These are phyloP conservation scores for Phytopythium boreale DNA, from an alignment of 352 stramenopile genomes.

Conservation along the genomic window DNA sequence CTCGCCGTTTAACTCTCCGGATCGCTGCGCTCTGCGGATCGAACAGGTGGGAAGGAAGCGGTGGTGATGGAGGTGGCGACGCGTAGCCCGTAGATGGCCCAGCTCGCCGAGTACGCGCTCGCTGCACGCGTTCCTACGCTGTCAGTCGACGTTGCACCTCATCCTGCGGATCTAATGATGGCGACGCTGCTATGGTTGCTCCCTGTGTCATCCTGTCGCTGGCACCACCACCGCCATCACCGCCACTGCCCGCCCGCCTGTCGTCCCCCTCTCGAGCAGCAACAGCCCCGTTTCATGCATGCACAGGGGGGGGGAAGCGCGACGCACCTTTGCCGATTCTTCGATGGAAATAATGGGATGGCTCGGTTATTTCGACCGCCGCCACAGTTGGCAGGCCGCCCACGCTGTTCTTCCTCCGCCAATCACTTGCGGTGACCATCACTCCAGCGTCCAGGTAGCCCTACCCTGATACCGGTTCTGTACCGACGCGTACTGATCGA, in stretches of 20 bases:
- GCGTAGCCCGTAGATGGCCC: not conserved
- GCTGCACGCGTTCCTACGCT: not conserved
- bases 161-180: not conserved
- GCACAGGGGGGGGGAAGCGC: conserved; percentile 1
- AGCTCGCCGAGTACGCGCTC: not conserved
- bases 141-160: not conserved
- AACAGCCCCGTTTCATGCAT: not conserved
- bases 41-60: too few species aligned
- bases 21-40: not conserved
- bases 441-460: conserved; percentile 20
- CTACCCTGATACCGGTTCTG: not conserved
- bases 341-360: conserved; percentile 88
- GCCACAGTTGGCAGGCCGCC: conserved; percentile 12
- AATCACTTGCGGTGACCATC: conserved; percentile 67
- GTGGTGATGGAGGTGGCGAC: not conserved
- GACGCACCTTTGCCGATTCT: conserved; percentile 66
- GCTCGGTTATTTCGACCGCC: conserved; percentile 14
- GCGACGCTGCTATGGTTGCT: not conserved
- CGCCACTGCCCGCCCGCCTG: not conserved
- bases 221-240: not conserved
- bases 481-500: not conserved
- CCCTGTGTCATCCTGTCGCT: not conserved
- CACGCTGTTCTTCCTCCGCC: conserved; percentile 51
- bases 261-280: not conserved
- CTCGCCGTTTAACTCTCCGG: not conserved